Base-by-base conservation (phyloP, 2,329 filamentous ascomycete species). In the Colletotrichum graminicola region DNA sequence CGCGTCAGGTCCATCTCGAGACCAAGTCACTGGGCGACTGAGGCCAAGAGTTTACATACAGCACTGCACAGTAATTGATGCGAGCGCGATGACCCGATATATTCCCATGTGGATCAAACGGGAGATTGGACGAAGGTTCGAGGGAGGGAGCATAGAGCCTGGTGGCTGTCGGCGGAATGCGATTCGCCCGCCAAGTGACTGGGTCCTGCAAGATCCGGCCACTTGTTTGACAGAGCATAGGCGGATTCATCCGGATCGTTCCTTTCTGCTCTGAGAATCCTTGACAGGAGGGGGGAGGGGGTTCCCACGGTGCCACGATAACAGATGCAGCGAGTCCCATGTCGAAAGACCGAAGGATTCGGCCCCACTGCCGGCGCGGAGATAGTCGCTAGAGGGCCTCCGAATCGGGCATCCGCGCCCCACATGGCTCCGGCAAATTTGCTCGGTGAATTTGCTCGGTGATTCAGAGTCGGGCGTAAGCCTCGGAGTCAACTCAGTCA, bases 291-390 rank as follows among this genome's bases (percentile, higher is more conserved):
- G n/a, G n/a, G n/a, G n/a, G n/a, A 36, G 18, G 1, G 55, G 12
- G 51, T 60, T 63, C 45, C 10, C 49, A n/a, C n/a, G n/a, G n/a
- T n/a, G n/a, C n/a, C 54, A 29, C 14, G 29, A 49, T 11, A 1
- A 34, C 29, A 49, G 11, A 43, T 18, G 26, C 52, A 59, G 39
- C 54, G 52, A 32, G 18, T 23, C 43, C 52, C 68, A 39, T 71
- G 59, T 18, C 39, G 49, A 36, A 47, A 47, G 26, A 32, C 65
- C 59, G 68, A 71, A 60, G 36, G 34, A 32, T 45, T 55, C 65
- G 68, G 65, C 59, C 59, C 68, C 65, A 54, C 65, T 43, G 2
- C 10, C 36, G 61, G 54, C 29, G 29, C 65, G 69, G 65, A 32
- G 8, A 55, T 60, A 64, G 21, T 23, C 3, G 14, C 0, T 45